These are phyloP conservation scores for Sordariomycetes sp. DNA, from an alignment of 2,329 filamentous ascomycete species.

Conservation along the genomic window DNA sequence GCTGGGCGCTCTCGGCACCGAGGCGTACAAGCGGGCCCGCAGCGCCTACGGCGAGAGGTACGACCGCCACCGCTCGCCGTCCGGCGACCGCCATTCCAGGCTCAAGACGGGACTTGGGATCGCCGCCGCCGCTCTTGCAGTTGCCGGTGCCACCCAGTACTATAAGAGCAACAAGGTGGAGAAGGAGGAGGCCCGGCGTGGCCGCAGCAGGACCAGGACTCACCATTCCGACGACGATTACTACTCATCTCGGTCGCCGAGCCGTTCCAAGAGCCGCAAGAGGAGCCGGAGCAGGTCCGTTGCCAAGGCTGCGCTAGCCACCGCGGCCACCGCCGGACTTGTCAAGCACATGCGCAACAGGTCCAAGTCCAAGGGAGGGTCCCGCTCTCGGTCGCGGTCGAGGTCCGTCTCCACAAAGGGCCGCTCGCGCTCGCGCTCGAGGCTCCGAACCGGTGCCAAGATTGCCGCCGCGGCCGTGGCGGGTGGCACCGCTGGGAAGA, in stretches of 20 bases:
- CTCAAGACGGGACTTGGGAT: constrained; percentile 53
- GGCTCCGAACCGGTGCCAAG: constrained; percentile 38
- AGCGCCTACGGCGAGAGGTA: constrained; percentile 49
- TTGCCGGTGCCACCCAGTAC: constrained; percentile 56
- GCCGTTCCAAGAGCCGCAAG: constrained; percentile 28
- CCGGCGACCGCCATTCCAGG: constrained; percentile 29
- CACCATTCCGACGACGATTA: constrained; percentile 28
- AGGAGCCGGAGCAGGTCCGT: constrained; percentile 35
- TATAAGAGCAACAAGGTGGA: constrained; percentile 49
- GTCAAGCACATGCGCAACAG: constrained; percentile 42
- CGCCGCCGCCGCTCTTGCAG: constrained; percentile 51
- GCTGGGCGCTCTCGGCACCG: constrained; percentile 51
- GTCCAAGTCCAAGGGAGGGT: constrained; percentile 27
- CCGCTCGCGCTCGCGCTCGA: constrained; percentile 21
- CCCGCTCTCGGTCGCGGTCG: constrained; percentile 19
- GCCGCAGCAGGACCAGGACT: constrained; percentile 39
- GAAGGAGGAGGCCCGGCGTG: constrained; percentile 46
- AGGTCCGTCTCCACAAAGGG: constrained; percentile 17
- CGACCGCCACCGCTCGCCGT: constrained; percentile 24
- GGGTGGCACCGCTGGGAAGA: constrained; percentile 48
- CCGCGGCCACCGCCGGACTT: constrained; percentile 45
- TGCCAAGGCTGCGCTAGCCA: constrained; percentile 48
- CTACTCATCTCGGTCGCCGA: constrained; percentile 28
- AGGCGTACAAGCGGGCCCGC: constrained; percentile 47
- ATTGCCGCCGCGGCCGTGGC: constrained; percentile 50